phyloP scores from a whole-genome alignment of 257 asterid genomes.

The Ajuga chamaepitys region DNA sequence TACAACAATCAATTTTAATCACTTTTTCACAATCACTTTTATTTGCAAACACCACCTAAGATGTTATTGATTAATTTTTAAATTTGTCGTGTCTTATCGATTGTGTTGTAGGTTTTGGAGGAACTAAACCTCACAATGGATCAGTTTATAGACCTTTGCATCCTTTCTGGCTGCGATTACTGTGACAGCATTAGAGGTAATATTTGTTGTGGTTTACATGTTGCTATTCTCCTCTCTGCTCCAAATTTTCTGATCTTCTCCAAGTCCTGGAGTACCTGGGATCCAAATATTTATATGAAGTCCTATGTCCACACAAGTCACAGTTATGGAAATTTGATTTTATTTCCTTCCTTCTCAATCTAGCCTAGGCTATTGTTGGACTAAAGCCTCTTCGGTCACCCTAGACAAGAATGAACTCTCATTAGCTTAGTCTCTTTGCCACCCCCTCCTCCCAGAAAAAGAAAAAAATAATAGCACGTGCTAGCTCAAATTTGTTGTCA shows the following conservation, averaged over 20 bases:
- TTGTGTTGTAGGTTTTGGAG: constrained; percentile 62
- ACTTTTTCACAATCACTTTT: no score
- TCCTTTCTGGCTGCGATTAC: constrained; percentile 94
- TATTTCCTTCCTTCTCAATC: not conserved
- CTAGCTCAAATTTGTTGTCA: not conserved
- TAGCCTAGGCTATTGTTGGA: no score
- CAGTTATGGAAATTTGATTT: not conserved
- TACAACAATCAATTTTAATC: no score
- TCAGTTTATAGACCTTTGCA: constrained; percentile 95
- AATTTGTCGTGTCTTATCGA: constrained; percentile 9
- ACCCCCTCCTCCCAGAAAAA: not conserved
- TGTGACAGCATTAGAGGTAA: constrained; percentile 96
- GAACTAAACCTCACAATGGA: constrained; percentile 88
- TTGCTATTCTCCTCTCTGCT: not conserved
- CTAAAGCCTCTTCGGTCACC: not conserved
- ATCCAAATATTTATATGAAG: not conserved
- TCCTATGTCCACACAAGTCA: not conserved
- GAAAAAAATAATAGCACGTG: not conserved
- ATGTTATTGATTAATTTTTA: constrained; percentile 9
- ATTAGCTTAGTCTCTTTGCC: not conserved
- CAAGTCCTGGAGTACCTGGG: no score
- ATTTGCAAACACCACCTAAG: no score
- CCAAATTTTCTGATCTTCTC: not conserved
- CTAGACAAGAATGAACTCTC: not conserved
- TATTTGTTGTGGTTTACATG: not conserved